A percentile compares a stretch with the other conserved stretches of the same genome.
Evolutionary conservation across 1,284 basidiomycete species (phyloP).

Genomic region (Cryptococcus deneoformans): DNA sequence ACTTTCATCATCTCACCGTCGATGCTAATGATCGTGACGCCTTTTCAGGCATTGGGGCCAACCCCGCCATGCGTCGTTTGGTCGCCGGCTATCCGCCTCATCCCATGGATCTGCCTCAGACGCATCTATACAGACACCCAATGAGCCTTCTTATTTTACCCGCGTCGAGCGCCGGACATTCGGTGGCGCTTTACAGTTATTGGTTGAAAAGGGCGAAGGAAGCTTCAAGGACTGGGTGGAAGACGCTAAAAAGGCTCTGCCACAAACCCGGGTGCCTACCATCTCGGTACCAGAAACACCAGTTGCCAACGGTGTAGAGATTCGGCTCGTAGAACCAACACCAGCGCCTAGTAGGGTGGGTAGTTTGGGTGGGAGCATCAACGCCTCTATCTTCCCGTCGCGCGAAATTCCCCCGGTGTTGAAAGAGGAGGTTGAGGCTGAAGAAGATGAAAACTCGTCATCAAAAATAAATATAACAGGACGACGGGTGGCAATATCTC

Average conservation of each 20-base stretch:
- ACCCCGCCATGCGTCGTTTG: constrained; percentile 10
- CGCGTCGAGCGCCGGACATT: constrained; percentile 34
- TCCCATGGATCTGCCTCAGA: constrained; percentile 27
- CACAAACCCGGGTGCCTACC: constrained; percentile 8
- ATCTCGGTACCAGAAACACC: constrained; percentile 37
- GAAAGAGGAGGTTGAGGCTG: constrained; percentile 23
- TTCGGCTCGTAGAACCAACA: constrained; percentile 46
- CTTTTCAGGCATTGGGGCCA: constrained; percentile 32
- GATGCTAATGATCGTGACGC: too few relatives aligned
- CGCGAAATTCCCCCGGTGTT: constrained; percentile 15
- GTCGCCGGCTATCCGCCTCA: constrained; percentile 22
- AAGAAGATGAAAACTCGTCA: constrained; percentile 4
- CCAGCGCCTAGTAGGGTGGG: constrained; percentile 44
- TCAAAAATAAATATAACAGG: neutral
- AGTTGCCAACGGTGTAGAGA: constrained; percentile 32
- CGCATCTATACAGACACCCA: constrained; percentile 29
- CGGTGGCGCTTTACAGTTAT: constrained; percentile 34
- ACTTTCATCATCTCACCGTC: neutral
- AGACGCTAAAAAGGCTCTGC: constrained; percentile 35
- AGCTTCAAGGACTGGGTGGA: constrained; percentile 47
- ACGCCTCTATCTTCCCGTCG: constrained; percentile 2
- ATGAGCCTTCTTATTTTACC: constrained; percentile 4
- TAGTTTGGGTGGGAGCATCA: constrained; percentile 34
- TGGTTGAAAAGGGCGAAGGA: constrained; percentile 36
- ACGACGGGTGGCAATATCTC: neutral